Evolutionary conservation across 2,329 filamentous ascomycete genomes (phyloP), one percentile per base, ranked within the genome.

Genomic region (Fusarium acutatum): DNA sequence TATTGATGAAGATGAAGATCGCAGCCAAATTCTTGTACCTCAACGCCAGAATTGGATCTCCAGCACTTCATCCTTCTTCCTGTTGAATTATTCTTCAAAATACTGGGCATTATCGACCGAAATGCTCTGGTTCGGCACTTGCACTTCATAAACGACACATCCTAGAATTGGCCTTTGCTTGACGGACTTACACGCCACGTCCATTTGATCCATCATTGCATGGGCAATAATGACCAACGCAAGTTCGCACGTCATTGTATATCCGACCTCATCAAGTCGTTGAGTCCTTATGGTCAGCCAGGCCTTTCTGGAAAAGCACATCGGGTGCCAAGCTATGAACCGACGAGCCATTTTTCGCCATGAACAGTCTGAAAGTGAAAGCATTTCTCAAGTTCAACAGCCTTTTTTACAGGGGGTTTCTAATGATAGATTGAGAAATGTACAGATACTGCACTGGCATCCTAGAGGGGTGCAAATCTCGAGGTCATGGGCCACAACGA

Each of bases 341-440:
- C 20, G 7, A 20, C 18, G 18, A 52, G 30, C 9, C 17, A 52
- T 2, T 7, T 52, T 52, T 52, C n/a, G 30, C 18, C 13, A 26
- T 22, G 18, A 52, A 35, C 47, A 24, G 47, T 34, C 17, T 24
- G 30, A 34, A 34, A 15, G 17, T 8, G 13, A 20, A 20, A 35
- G 13, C 17, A 26, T 18, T 15, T 22, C 9, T 20, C 49, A 2
- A 12, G n/a, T 22, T 35, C 49, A 35, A 22, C 17, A 12, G 9
- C 14, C 18, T 37, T 28, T 11, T 17, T 38, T 11, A 15, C 13
- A 4, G 5, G 14, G 11, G 3, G 10, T 5, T 6, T 18, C 8
- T 4, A 9, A 22, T 38, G 0, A 22, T 2, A 22, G 4, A 28
- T 7, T 18, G 34, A 22, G 4, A 18, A 8, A 6, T 38, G 7